Evolutionary conservation across 768 basidiomycete species (phyloP).

Genomic region (Lactifluus piperatus): DNA sequence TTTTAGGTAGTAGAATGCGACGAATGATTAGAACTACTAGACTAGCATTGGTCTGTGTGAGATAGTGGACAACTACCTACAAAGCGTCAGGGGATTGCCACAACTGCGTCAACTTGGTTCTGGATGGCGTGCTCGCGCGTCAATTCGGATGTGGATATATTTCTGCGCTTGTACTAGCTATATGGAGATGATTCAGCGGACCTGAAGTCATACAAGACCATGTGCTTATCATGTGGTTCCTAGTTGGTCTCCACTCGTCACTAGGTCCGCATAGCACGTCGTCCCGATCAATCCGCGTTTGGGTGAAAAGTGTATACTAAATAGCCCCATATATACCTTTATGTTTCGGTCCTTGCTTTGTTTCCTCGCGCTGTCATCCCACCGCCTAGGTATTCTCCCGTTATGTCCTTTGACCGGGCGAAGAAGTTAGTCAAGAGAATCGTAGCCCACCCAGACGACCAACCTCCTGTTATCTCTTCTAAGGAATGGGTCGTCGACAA

Average conservation of each 20-base stretch:
- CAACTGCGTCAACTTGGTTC: conserved; percentile 17
- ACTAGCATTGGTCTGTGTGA: too few species aligned
- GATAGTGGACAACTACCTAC: too few species aligned
- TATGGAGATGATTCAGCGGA: too few species aligned
- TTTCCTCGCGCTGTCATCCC: not conserved
- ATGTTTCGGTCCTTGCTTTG: not conserved
- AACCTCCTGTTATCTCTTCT: conserved; percentile 50
- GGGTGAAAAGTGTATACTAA: not conserved
- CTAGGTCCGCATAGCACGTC: not conserved
- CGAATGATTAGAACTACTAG: too few species aligned
- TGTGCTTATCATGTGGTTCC: too few species aligned
- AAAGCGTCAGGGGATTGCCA: too few species aligned
- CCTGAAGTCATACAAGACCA: too few species aligned
- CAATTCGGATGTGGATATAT: not conserved
- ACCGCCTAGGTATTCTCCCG: conserved; percentile 1
- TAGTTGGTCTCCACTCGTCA: too few species aligned
- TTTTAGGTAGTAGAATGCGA: too few species aligned
- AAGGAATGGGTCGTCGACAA: conserved; percentile 43
- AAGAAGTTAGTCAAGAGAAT: conserved; percentile 48
- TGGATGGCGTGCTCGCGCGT: conserved; percentile 18
- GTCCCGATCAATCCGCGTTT: not conserved
- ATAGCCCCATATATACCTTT: not conserved
- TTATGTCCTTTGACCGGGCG: conserved; percentile 31
- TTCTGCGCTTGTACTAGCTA: too few species aligned
- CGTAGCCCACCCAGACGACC: conserved; percentile 52